A percentile compares a stretch with the other conserved stretches of the same genome.
phyloP scores from a whole-genome alignment of 2,329 filamentous ascomycete genomes.

The Fusarium multiceps region DNA sequence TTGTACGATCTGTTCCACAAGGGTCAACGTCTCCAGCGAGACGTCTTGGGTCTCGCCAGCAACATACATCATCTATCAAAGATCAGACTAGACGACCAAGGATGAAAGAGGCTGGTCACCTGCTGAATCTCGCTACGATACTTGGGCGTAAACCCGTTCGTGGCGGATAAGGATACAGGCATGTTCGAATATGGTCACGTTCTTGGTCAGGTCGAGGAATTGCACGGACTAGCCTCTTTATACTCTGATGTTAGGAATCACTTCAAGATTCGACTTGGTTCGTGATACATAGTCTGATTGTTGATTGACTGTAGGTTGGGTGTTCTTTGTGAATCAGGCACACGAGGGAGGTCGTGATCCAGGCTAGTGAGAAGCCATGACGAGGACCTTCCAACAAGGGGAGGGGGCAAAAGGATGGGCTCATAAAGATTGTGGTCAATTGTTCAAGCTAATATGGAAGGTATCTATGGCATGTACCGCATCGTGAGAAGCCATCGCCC shows the following conservation, averaged over 20 bases:
- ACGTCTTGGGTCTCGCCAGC: constrained; percentile 28
- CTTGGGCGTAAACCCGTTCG: background rate
- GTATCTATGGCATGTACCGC: background rate
- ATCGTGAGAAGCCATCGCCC: background rate
- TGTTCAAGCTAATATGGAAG: too few relatives aligned
- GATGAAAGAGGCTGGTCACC: background rate
- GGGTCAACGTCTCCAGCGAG: constrained; percentile 85
- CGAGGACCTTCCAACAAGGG: background rate
- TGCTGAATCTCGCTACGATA: constrained; percentile 28
- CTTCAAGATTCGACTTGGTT: background rate
- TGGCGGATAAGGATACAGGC: background rate
- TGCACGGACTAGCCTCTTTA: background rate
- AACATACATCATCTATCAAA: constrained; percentile 35
- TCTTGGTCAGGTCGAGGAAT: background rate
- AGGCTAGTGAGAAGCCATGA: background rate
- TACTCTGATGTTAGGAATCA: background rate
- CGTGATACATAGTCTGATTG: background rate
- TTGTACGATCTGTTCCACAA: constrained; percentile 96
- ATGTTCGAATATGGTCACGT: background rate
- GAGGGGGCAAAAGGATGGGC: background rate
- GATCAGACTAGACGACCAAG: accelerated
- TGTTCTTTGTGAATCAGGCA: background rate
- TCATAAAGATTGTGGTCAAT: background rate
- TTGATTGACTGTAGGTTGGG: background rate
- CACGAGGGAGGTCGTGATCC: background rate